phyloP scores from a whole-genome alignment of 805 yeast species.

The Saturnispora gosingensis region DNA sequence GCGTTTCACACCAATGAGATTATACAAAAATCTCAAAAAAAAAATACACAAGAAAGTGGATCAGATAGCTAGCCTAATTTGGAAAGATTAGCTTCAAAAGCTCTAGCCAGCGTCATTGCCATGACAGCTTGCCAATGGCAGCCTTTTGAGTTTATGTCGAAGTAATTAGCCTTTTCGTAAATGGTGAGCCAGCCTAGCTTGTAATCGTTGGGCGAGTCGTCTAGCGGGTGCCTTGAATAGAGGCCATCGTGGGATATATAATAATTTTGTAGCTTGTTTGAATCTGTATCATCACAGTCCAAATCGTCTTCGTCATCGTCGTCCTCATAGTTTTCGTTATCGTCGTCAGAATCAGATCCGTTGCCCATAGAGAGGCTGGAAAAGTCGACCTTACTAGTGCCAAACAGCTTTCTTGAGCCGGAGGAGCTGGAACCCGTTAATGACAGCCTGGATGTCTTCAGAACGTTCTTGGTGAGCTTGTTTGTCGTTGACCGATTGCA shows the following conservation, averaged over 20 bases:
- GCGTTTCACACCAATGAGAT: background rate
- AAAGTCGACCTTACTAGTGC: conserved; percentile 9
- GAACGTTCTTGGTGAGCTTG: conserved; percentile 22
- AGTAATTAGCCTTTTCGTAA: conserved; percentile 36
- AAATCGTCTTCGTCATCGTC: conserved; percentile 15
- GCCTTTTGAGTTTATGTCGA: conserved; percentile 27
- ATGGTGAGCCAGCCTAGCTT: conserved; percentile 61
- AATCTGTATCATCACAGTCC: conserved; percentile 12
- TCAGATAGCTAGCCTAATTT: conserved; percentile 2
- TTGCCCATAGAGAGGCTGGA: background rate
- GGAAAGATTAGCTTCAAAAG: conserved; percentile 31
- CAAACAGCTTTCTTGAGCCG: conserved; percentile 7
- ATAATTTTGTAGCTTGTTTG: conserved; percentile 17
- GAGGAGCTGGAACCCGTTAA: background rate
- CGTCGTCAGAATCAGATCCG: conserved; percentile 4
- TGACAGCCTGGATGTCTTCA: conserved; percentile 11
- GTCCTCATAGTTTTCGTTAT: conserved; percentile 8
- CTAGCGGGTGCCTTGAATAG: conserved; percentile 38
- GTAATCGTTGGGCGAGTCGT: conserved; percentile 51
- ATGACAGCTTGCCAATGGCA: conserved; percentile 49
- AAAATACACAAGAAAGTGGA: background rate
- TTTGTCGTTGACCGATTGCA: conserved; percentile 24
- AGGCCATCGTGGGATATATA: conserved; percentile 50
- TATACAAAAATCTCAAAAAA: background rate
- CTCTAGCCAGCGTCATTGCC: conserved; percentile 45